Conservation (phyloP, 2,329 filamentous ascomycete genomes). For the Aulographum hederae region DNA sequence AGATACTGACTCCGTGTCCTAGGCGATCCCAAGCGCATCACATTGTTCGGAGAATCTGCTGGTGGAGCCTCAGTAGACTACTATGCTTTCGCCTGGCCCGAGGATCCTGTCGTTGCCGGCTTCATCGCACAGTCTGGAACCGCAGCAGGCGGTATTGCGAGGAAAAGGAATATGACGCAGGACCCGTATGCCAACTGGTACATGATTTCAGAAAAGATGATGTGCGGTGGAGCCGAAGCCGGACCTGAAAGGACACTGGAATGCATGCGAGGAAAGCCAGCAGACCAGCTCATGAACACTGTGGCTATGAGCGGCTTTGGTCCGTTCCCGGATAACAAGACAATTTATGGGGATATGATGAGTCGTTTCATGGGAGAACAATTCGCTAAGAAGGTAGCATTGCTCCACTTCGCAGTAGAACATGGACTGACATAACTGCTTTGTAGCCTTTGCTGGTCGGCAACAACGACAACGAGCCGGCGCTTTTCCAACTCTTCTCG, state of each 20-base stretch:
- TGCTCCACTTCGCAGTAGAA: not conserved
- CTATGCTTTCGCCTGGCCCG: conserved; percentile 3
- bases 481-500: not conserved
- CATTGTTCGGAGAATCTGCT: conserved; percentile 23
- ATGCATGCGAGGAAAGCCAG: conserved; percentile 9
- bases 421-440: too few relatives aligned
- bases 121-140: conserved; percentile 4
- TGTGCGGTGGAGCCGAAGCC: not conserved
- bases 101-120: conserved; percentile 2
- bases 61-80: conserved; percentile 1
- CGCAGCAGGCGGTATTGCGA: too few relatives aligned
- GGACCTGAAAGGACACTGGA: conserved; percentile 2
- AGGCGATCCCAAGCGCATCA: conserved; percentile 27
- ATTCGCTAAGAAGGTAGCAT: not conserved
- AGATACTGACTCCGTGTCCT: too few relatives aligned
- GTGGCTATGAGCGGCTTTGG: not conserved
- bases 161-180: too few relatives aligned
- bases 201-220: not conserved
- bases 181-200: too few relatives aligned
- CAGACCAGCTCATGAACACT: not conserved
- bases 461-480: conserved; percentile 4
- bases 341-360: not conserved
- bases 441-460: conserved; percentile 3
- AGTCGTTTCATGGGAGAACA: not conserved
- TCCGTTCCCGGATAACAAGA: not conserved